Conservation (phyloP, 2,329 filamentous ascomycete genomes). For the Penicillium brevicompactum region DNA sequence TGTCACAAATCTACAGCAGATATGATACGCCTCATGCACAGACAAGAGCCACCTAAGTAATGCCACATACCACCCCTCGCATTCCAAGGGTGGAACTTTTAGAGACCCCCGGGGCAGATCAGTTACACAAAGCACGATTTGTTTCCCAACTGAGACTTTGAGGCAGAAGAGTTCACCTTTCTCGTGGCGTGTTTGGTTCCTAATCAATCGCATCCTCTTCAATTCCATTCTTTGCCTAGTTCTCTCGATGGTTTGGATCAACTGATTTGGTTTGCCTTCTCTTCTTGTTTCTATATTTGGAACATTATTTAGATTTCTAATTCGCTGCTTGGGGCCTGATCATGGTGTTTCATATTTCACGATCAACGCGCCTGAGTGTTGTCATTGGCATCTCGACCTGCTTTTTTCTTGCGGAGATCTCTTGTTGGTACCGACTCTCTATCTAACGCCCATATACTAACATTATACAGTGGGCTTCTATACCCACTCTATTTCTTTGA, state of each 20-base stretch:
- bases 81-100: neutral
- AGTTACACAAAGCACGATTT: constrained; percentile 18
- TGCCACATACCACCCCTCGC: neutral
- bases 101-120: neutral
- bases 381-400: constrained; percentile 35
- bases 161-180: neutral
- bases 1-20: neutral
- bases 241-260: neutral
- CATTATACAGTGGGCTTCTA: constrained; percentile 62
- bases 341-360: constrained; percentile 31
- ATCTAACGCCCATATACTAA: constrained; percentile 1
- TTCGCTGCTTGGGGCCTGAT: neutral
- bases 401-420: constrained; percentile 37
- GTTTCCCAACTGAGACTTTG: constrained; percentile 1
- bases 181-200: no score
- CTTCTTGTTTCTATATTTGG: neutral
- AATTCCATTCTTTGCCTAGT: neutral
- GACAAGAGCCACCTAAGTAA: neutral
- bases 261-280: neutral
- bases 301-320: neutral
- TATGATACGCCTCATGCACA: neutral
- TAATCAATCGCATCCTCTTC: no score
- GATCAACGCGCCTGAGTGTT: constrained; percentile 30
- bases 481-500: constrained; percentile 69
- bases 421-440: constrained; percentile 19